Base-by-base conservation (phyloP, 371 early-diverging fungal species). In the Mortierella sp. region DNA sequence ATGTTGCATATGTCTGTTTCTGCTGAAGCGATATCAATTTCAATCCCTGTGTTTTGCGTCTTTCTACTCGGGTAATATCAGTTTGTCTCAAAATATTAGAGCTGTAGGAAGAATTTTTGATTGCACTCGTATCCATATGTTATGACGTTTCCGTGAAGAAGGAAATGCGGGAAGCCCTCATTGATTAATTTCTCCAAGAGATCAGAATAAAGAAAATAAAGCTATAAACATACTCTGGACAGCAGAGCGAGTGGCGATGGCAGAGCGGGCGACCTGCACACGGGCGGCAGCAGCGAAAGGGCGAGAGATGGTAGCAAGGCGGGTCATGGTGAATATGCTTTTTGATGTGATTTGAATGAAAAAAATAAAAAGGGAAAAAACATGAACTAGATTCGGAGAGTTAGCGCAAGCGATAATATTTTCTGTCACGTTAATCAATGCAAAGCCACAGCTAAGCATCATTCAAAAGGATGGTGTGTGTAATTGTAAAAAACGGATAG, bases 201-300 rank as follows among this genome's bases (percentile, higher is more conserved):
- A 61, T 9, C 32, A 32, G 23, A 22, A n/a, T 26, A 12, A 26
- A 47, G 57, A 34, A 28, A 62, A 22, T 32, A 47, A 15, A 64
- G 42, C 15, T 45, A 32, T n/a, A 35, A 13, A 73, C 68, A 57
- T 76, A 76, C 77, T 76, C 71, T 76, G 77, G 57, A 76, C 56
- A 54, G 77, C 71, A 62, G 77, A 67, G 61, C 72, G 77, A 42
- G 76, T 59, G 23, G 77, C 77, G 40, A 71, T 23, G n/a, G 65
- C 72, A n/a, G 72, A 70, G 72, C 77, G 77, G 49, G 72, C 72
- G 32, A 55, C 64, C 68, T 76, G 77, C 51, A 71, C 72, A 59
- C 76, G 76, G 40, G 76, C 76, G 55, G 76, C 59, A 35, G 70
- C 71, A 54, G 77, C 77, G 43, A 76, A 61, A 49, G 77, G 72